Evolutionary conservation across 106 monocot species (phyloP), one percentile per base, ranked within the genome.

Genomic region (Acorus gramineus): DNA sequence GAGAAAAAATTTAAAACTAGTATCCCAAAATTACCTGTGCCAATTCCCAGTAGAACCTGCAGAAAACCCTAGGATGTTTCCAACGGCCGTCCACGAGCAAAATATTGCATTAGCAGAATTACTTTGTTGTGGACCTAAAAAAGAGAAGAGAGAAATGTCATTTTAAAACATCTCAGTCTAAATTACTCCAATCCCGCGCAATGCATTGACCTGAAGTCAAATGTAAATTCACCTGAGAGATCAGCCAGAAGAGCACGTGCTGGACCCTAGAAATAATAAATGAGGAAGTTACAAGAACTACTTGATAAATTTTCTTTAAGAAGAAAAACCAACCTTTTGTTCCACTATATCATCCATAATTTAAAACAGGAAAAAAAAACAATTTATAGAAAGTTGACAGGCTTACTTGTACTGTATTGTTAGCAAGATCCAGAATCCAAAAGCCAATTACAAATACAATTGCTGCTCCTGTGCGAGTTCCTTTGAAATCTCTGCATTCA

Each of bases 381-480:
- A 58, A 9, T 8, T 3, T 8, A 12, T 48, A 9, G 11, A 46
- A 47, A 28, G 28, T 28, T 28, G 3, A 46, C 9, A 67, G 52
- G 47, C 75, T 73, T 74, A 91, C 96, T 72, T 98, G 96, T 49
- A 92, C 88, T 78, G 98, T 89, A 70, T 98, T 98, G 60, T 98
- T 98, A 56, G 92, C 98, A 71, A 98, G 88, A 74, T 98, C 98
- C 55, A 92, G 79, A 91, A 98, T 85, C 98, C 98, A 98, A 75
- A 98, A 98, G 46, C 98, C 87, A 63, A 92, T 53, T 9, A 98
- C 66, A 76, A 98, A 98, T 51, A 98, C 69, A 71, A 57, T 78
- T 68, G 81, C 84, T 63, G 98, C 98, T 71, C 92, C 74, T 72
- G 73, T 86, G 71, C 92, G 71, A 63, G 98, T 68, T 56, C 92